These are phyloP conservation scores for Mycena galopus DNA, from an alignment of 768 basidiomycete species.

Conservation along the genomic window DNA sequence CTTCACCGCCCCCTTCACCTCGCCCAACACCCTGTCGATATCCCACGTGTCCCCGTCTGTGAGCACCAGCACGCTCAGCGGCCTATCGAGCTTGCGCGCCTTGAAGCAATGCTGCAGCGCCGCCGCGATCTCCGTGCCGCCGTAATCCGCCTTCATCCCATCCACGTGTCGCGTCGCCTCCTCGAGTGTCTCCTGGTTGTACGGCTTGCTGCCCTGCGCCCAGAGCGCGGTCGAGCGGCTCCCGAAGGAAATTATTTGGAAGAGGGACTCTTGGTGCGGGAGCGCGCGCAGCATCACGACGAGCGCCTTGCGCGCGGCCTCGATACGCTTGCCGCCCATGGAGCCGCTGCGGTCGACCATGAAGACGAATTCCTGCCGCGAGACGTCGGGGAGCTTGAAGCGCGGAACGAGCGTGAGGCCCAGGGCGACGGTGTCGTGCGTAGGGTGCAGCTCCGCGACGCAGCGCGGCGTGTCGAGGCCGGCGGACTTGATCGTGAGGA, in stretches of 20 bases:
- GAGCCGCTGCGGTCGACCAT: conserved; percentile 60
- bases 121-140: conserved; percentile 54
- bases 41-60: conserved; percentile 56
- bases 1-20: conserved; percentile 38
- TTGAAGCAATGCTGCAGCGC: conserved; percentile 51
- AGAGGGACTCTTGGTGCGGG: conserved; percentile 48
- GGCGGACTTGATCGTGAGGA: conserved; percentile 53
- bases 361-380: conserved; percentile 60
- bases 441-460: conserved; percentile 49
- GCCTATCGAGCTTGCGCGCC: conserved; percentile 44
- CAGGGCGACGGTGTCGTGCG: conserved; percentile 47
- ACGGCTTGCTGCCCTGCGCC: conserved; percentile 40
- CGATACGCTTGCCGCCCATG: conserved; percentile 50
- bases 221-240: conserved; percentile 41
- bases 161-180: conserved; percentile 45
- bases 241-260: conserved; percentile 63
- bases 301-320: conserved; percentile 54
- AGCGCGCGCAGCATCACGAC: conserved; percentile 55
- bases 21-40: conserved; percentile 24
- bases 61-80: conserved; percentile 57
- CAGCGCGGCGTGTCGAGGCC: conserved; percentile 58
- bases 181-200: conserved; percentile 41
- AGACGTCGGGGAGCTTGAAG: conserved; percentile 51
- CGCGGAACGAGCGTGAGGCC: conserved; percentile 58
- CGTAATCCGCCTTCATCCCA: conserved; percentile 50